Base-by-base conservation (phyloP, 805 yeast species). In the Ogataea trehalophila region DNA sequence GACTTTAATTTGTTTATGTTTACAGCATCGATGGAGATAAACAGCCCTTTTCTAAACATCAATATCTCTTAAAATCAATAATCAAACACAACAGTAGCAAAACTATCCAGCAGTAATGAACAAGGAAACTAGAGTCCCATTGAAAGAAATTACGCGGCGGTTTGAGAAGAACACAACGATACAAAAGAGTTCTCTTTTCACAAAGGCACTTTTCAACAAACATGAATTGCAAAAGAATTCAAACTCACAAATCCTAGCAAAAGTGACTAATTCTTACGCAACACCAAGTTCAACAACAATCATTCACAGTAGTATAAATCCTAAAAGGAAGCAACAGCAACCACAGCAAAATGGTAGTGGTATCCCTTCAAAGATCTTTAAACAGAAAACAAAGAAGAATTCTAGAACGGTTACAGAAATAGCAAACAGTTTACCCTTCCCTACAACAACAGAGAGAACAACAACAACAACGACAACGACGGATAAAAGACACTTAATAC, bases 131-230 rank as follows among this genome's bases (percentile, higher is more conserved):
- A 17, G 46, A 14, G 23, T 44, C 11, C 50, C 52, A 11, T 39
- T 51, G 39, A 44, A 47, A 16, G 50, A 48, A 36, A 51, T 51
- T 13, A 51, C 54, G 2, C 47, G 39, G 23, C 39, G 43, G 13
- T 37, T 51, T 29, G 36, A n/a, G 16, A 38, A 20, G 20, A 33
- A 38, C n/a, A 15, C 14, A 13, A 20, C n/a, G 14, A 7, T 8
- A 2, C 18, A 43, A 20, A 37, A 43, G 6, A 31, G 22, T 6
- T 6, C 39, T 13, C 14, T 44, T 3, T 44, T 44, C 15, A 18
- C 31, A 14, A 44, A 39, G 17, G 46, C 43, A 6, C 46, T 44
- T 22, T 43, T 43, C 38, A 43, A 43, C 16, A 43, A 38, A 33
- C 9, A n/a, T 33, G 13, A 18, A 15, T 14, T 35, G 17, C 37